Base-by-base conservation (phyloP, 257 asterid species). In the Fraxinus americana region DNA sequence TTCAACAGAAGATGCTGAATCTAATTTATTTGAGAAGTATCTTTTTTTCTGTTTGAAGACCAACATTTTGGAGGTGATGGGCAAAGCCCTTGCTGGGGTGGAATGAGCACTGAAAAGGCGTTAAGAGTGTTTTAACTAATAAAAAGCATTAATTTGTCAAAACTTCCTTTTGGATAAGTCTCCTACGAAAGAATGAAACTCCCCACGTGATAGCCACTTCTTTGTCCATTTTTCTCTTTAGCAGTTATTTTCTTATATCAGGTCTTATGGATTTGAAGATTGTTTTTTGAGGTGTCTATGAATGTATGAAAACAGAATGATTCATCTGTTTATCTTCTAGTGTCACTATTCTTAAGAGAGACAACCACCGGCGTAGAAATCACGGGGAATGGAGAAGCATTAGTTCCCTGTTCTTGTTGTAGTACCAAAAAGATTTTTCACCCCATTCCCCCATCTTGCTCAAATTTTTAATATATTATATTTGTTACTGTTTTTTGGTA, bases 1-100 rank as follows among this genome's bases (percentile, higher is more conserved):
- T 34, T 76, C 65, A 21, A 27, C 8, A 23, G 70, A n/a, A n/a
- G 23, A n/a, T 80, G 34, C 67, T 19, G 67, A 59, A 59, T 59
- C 67, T 59, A 59, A 21, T 59, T 59, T 59, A 21, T 27, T 59
- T 19, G 9, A 21, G 9, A 19, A 57, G 27, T 21, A 57, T 54
- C 1, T 7, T 19, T 59, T 38, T 19, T 21, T 21, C 14, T 7
- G 11, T 21, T 59, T 59, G 30, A 59, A n/a, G 12, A 21, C 9
- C 25, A 52, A 59, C 29, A 19, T 7, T 21, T 59, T 59, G 67
- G 29, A 59, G 27, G 67, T 21, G 29, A 59, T 7, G 67, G 29
- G 67, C 67, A 59, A 59, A 59, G 67, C 67, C 27, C 9, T 21
- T 59, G 67, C 21, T 59, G 67, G 30, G n/a, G 61, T n/a, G 67